Evolutionary conservation across 2,329 filamentous ascomycete species (phyloP).

Genomic region (Diaporthe sp.): DNA sequence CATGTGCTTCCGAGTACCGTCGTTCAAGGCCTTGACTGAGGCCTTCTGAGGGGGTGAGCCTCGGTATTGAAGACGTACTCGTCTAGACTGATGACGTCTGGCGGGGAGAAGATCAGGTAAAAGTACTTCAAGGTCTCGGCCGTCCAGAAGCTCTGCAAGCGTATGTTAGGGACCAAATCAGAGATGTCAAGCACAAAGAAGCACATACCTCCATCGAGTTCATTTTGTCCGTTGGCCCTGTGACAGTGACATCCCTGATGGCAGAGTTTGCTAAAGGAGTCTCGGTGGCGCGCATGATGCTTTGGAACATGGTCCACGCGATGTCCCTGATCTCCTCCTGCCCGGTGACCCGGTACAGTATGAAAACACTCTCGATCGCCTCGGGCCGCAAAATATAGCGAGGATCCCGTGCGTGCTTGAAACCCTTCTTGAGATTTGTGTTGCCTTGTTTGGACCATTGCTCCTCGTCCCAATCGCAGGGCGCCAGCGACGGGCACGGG

Average conservation of each 20-base stretch:
- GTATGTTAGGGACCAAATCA: slow-evolving; percentile 21
- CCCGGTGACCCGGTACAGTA: slow-evolving; percentile 84
- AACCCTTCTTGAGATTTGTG: slow-evolving; percentile 46
- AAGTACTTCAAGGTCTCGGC: slow-evolving; percentile 76
- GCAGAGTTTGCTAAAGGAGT: slow-evolving; percentile 43
- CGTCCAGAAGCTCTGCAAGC: slow-evolving; percentile 70
- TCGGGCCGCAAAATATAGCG: slow-evolving; percentile 75
- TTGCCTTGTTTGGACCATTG: slow-evolving; percentile 49
- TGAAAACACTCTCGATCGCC: slow-evolving; percentile 80
- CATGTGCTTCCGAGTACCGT: not conserved
- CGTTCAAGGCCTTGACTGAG: not conserved
- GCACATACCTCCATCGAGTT: slow-evolving; percentile 53
- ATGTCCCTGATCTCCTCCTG: slow-evolving; percentile 79
- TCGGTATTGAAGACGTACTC: slow-evolving; percentile 65
- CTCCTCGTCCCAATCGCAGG: slow-evolving; percentile 53
- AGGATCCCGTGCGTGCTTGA: slow-evolving; percentile 47
- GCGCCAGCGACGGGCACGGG: slow-evolving; percentile 54
- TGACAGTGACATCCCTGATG: slow-evolving; percentile 53
- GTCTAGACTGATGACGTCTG: slow-evolving; percentile 67
- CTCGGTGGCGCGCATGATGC: slow-evolving; percentile 73
- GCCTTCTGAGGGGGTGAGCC: slow-evolving; percentile 48
- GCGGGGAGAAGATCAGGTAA: slow-evolving; percentile 71
- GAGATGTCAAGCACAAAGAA: not conserved
- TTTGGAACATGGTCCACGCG: slow-evolving; percentile 85
- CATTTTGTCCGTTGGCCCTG: slow-evolving; percentile 52